Base-by-base conservation (phyloP, 2,329 filamentous ascomycete genomes). In the Kalmusia sp. region DNA sequence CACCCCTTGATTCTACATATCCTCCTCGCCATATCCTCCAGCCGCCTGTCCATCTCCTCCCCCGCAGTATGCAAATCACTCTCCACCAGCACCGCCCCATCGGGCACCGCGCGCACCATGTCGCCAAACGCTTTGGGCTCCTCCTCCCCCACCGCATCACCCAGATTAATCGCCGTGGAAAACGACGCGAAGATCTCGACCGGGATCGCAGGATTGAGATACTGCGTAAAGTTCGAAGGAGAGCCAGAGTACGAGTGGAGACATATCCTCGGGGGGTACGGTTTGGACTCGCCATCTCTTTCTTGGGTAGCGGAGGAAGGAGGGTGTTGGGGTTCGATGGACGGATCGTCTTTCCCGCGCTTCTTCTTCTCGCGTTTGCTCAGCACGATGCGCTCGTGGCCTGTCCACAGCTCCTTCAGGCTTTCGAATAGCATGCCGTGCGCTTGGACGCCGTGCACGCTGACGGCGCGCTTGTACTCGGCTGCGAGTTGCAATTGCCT, bases 201-300 rank as follows among this genome's bases (percentile, higher is more conserved):
- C 0, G 93, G 93, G 7, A 95, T 85, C 1, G 83, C 80, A 1
- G 85, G 84, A 58, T 89, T 82, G 41, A 92, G 77, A 67, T 96
- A 98, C 71, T 92, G 92, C 59, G 84, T 87, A 31, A 97, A 77
- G 27, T 88, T 83, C 51, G 95, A 87, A 9, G 85, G 80, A 5
- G 88, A 84, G 0, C 92, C 93, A 41, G 90, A 96, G 74, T 92
- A 99, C 0, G 93, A 97, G 74, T 99, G 95, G 54, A 99, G 84
- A 69, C 95, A 99, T 69, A 98, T 88, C 7, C 93, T 81, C 1
- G 93, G 92, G 3, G 95, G 93, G 63, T 89, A 98, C 0, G 90
- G 88, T 54, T 82, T 86, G 1, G 79, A 47, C n/a, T 33, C 28
- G 2, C 46, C 22, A 22, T 43, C 15, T 47, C 49, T 46, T 47